Percentiles rank a stretch among this genome's conserved stretches.
Evolutionary conservation across 164 flowering plant genomes (phyloP).

Genomic region (Litsea cubeba): DNA sequence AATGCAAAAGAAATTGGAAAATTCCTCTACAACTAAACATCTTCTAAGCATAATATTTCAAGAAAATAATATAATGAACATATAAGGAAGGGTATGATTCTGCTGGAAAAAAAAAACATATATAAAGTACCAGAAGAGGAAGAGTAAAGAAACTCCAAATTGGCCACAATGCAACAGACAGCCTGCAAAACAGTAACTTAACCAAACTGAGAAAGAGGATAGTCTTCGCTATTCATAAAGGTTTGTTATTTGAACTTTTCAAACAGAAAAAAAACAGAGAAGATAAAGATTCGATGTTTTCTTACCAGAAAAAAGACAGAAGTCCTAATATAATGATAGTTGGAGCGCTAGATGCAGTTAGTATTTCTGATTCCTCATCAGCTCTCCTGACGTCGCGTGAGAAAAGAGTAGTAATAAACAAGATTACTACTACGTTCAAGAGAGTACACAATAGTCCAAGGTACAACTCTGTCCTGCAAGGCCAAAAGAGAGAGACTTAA

Average conservation of each 20-base stretch:
- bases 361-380: constrained; percentile 63
- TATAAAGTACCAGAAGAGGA: constrained; percentile 68
- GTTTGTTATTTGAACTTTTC: neutral
- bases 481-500: neutral
- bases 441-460: constrained; percentile 58
- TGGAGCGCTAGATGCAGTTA: constrained; percentile 57
- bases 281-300: neutral
- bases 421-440: constrained; percentile 43
- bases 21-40: neutral
- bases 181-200: constrained; percentile 41
- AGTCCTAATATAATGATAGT: constrained; percentile 57
- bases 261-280: neutral
- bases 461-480: constrained; percentile 65
- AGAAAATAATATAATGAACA: no score
- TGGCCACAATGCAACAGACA: constrained; percentile 84
- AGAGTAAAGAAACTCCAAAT: constrained; percentile 88
- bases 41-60: neutral
- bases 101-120: neutral
- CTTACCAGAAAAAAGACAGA: constrained; percentile 77
- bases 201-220: constrained; percentile 11
- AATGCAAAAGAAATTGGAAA: neutral
- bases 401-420: constrained; percentile 44
- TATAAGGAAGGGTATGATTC: no score
- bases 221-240: neutral
- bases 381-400: constrained; percentile 51